Conservation (phyloP, 75 land plant species). For the Selaginella moellendorffii region DNA sequence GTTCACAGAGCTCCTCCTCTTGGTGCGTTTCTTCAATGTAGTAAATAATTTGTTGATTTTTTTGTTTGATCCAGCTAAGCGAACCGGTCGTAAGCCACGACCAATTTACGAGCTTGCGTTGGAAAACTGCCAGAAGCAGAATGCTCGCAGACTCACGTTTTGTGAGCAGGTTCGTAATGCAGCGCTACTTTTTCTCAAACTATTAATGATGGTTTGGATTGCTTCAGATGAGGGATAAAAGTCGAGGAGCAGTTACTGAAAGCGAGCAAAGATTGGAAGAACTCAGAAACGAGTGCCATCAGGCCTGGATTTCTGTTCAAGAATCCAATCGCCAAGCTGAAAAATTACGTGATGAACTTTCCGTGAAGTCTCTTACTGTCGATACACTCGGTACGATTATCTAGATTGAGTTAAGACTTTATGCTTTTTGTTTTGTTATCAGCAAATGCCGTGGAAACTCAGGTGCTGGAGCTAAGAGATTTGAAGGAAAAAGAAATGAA, state of each 20-base stretch:
- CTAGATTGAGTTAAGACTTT: background rate
- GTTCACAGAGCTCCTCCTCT: constrained; percentile 22
- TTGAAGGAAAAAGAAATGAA: constrained; percentile 34
- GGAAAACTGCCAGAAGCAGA: background rate
- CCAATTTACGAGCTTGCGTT: too few relatives aligned
- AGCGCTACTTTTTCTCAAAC: background rate
- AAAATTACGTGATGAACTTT: constrained; percentile 66
- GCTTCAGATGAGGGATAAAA: background rate
- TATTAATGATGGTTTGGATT: background rate
- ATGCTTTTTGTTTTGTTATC: constrained; percentile 5
- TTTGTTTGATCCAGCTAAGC: background rate
- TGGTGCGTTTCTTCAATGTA: constrained; percentile 16
- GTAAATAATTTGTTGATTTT: background rate
- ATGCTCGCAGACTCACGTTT: background rate
- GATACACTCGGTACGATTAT: constrained; percentile 63
- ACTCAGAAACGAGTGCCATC: constrained; percentile 38
- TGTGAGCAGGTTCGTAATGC: background rate
- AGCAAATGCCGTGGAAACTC: constrained; percentile 88
- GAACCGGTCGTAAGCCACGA: too few relatives aligned
- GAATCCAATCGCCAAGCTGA: constrained; percentile 73
- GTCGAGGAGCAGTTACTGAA: constrained; percentile 5
- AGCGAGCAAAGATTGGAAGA: background rate
- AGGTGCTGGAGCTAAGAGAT: constrained; percentile 43
- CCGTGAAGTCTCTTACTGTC: constrained; percentile 81
- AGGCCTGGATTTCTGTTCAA: constrained; percentile 61